Base-by-base conservation (phyloP, 139 green algal species). In the Raphidocelis subcapitata region DNA sequence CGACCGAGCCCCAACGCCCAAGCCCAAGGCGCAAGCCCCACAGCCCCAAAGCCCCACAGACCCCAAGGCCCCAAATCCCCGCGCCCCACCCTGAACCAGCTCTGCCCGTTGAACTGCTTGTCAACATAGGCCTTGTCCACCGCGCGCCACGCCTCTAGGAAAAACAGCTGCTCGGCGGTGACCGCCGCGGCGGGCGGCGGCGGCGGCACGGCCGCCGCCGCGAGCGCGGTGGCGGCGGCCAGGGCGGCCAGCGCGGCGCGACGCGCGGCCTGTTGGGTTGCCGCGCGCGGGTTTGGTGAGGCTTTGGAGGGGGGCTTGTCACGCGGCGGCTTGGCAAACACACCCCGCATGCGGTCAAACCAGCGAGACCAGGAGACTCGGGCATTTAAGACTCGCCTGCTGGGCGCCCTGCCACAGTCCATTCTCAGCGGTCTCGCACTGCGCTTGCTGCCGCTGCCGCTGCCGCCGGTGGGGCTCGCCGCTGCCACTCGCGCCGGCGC, bases 111-210 rank as follows among this genome's bases (percentile, higher is more conserved):
- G 88, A 99, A 99, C 28, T 69, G 87, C 75, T 99, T 99, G 83
- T 99, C 95, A 23, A 98, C 90, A 80, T 98, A 99, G 0, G 94
- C 95, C 15, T 94, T 85, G 72, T 99, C 94, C 33, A 99, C 87
- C 0, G 91, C 91, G 20, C 93, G 78, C 95, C 95, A 99, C 20
- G 94, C 94, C 72, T 98, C 94, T 10, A 99, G 78, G 73, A 96
- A 99, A 3, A 99, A 69, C 33, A 99, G 87, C 82, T 99, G 92
- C 80, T 99, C 89, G 1, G 88, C 86, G 2, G 91, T 96, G 16
- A 98, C 79, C 1, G 94, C 90, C 5, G 60, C 16, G 37, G 56
- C 12, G 64, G 72, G 1, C 5, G 24, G 26, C 70, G n/a, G 52
- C 18, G 3, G 56, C 3, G n/a, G 49, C 15, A 65, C 24, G 21